Evolutionary conservation across 805 yeast species (phyloP), one percentile per base, ranked within the genome.

Genomic region (Millerozyma miso): DNA sequence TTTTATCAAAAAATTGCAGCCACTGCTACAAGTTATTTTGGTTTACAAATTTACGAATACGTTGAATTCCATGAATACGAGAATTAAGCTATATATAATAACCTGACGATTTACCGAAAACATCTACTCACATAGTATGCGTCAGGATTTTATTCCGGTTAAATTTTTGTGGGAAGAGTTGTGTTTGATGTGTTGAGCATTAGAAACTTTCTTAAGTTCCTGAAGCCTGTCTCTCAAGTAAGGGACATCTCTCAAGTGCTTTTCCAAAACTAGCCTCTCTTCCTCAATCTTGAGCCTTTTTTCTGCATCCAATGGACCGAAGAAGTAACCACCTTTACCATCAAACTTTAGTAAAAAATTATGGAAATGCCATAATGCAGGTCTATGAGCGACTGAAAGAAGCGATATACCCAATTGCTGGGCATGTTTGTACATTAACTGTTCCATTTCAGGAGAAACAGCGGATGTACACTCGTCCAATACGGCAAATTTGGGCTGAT

Each of bases 401-500:
- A 90, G 75, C 0, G 96, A 85, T 43, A 89, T 88, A 0, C 88
- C 87, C 47, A 86, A 70, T 14, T 74, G 69, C 58, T 85, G 86
- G 0, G 97, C 96, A 55, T 85, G 84, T 40, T 80, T 64, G 56
- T 90, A 90, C 87, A 91, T 89, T 53, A 83, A 80, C 48, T 85
- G 88, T 59, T 90, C 98, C 80, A 89, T 83, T 46, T 85, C 86
- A 8, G 93, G 87, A 0, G 97, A 83, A 2, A 90, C 95, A 1
- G 96, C 91, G 3, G 96, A 88, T 0, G 98, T 90, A 63, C 97
- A 90, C 68, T 90, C 98, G 65, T 90, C 98, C 50, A 90, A 70
- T 19, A 90, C 96, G 0, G 98, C 98, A 72, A 89, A 90, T 61
- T 81, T 85, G 1, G 98, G 98, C 54, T 77, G 76, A 62, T 90